Evolutionary conservation across 2,329 filamentous ascomycete genomes (phyloP).

Genomic region (Scedosporium apiospermum): DNA sequence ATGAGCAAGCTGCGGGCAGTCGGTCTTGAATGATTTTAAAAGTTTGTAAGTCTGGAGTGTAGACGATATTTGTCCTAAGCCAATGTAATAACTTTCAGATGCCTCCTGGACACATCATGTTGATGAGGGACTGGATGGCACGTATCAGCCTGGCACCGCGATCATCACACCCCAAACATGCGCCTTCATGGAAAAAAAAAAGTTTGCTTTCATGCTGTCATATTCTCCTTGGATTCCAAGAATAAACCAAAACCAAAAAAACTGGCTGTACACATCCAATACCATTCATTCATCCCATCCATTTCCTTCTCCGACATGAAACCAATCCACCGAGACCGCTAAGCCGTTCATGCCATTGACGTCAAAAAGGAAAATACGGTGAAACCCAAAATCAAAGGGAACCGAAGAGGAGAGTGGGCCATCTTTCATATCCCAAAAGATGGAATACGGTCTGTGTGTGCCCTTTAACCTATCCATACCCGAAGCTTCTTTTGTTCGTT

Average conservation of each 20-base stretch:
- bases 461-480: not conserved
- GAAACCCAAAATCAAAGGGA: not conserved
- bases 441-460: not conserved
- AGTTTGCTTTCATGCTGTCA: not conserved
- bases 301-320: not conserved
- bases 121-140: not conserved
- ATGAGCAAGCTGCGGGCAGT: constrained; percentile 1
- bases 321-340: not conserved
- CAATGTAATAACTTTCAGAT: too few relatives aligned
- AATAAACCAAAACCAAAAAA: not conserved
- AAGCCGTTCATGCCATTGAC: not conserved
- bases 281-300: not conserved
- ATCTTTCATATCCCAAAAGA: not conserved
- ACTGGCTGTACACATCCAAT: not conserved
- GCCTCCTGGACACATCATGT: not conserved
- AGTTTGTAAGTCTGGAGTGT: not conserved
- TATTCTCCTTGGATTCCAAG: not conserved
- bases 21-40: not conserved
- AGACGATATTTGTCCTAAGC: not conserved
- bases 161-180: too few relatives aligned
- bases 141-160: not conserved
- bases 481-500: not conserved
- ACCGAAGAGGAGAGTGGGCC: not conserved
- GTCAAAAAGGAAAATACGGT: not conserved
- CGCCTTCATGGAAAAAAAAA: not conserved